Evolutionary conservation across 2,329 filamentous ascomycete species (phyloP), one percentile per base, ranked within the genome.

Genomic region (Trichoderma afroharzianum): DNA sequence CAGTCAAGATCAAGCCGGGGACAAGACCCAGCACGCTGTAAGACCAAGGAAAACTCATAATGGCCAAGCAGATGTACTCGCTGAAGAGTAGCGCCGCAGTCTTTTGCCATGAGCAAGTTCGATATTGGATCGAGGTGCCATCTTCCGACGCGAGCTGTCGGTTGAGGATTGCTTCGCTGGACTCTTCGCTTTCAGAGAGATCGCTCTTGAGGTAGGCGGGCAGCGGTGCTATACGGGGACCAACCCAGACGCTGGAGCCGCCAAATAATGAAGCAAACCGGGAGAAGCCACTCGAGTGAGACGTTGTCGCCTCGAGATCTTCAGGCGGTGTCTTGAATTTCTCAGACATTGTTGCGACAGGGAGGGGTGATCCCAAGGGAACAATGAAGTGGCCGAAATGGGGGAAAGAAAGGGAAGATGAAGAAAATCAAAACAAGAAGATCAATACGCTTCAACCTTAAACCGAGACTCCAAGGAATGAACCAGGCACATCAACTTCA

Each of bases 1-100:
- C 85, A 0, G 95, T 97, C 78, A 97, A 79, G 73, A 97, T 95
- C 68, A 98, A 81, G 28, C 86, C 94, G 0, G 95, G 94, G 0
- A 97, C 93, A 18, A 98, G 87, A 8, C 95, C 95, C 8, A 98
- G 88, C 32, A 95, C 84, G 57, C 93, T 93, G 81, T 98, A 98
- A 0, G 94, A 97, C 87, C 93, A 97, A 0, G 95, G 95, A 76
- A 98, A 98, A 64, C 93, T 97, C 94, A 98, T 97, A 79, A 97
- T 97, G 72, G 88, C 80, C 82, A 98, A 83, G 80, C 94, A 97
- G 72, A 98, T 98, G 80, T 98, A 98, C 84, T 98, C 95, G 64
- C 93, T 96, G 82, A 98, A 97, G 66, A 98, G 89, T 76, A 97
- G 81, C 1, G 92, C 94, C 0, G 95, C 94, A 68, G 95, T 97